Base-by-base conservation (phyloP, 345 rosid species). In the Euphorbia peplus region DNA sequence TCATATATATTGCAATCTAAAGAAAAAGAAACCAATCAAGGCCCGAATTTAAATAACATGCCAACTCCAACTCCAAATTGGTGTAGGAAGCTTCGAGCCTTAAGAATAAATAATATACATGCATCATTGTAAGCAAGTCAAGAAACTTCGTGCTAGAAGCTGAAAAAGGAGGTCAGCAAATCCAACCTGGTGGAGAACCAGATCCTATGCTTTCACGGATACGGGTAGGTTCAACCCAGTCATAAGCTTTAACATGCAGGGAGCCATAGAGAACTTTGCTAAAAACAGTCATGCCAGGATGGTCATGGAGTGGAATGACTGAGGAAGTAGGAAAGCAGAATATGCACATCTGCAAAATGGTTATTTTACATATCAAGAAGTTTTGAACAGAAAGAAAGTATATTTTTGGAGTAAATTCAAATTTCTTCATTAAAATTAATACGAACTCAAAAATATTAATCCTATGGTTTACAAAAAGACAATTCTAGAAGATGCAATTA, bases 241-340 rank as follows among this genome's bases (percentile, higher is more conserved):
- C 99, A 60, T 91, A 95, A 59, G 90, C 96, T 82, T 91, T 91
- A 24, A 95, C 93, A 66, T 95, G 97, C 81, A 95, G 71, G 51
- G 99, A 91, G 5, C 99, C 98, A 52, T 88, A 95, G 3, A 95
- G 96, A 76, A 91, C 71, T 81, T 90, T 88, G 86, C 98, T 88
- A 69, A 95, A 87, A 30, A 95, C 99, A 16, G 93, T 82, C 99
- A 95, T 95, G 47, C 87, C 87, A 26, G 99, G 99, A 82, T 95
- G 99, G 74, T 95, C 96, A 67, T 95, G 98, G 51, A 91, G 86
- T 9, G 98, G 98, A 78, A 95, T 95, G 70, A 91, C 96, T 7
- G 93, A 82, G 14, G 98, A 91, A 50, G 97, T 88, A 61, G 99
- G 98, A 82, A 95, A 90, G 80, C 95, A 85, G 83, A 91, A 95